A percentile compares a stretch with the other conserved stretches of the same genome.
These are phyloP conservation scores for Diaporthe amygdali DNA, from an alignment of 2,329 filamentous ascomycete genomes.

Conservation along the genomic window DNA sequence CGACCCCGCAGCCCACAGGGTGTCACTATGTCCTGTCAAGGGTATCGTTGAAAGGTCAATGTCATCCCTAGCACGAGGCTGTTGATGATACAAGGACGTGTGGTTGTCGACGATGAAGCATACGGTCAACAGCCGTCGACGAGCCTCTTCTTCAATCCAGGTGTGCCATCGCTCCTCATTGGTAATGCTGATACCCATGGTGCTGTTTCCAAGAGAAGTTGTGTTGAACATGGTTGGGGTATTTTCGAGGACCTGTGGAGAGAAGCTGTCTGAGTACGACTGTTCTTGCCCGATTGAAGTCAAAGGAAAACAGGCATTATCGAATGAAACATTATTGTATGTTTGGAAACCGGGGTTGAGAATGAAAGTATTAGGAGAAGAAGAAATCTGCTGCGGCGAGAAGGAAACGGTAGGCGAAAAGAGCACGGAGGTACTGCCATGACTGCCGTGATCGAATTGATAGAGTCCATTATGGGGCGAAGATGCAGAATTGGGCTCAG, in stretches of 20 bases:
- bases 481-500: conserved; percentile 15
- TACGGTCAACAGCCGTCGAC: conserved; percentile 57
- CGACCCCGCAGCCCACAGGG: conserved; percentile 55
- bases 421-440: conserved; percentile 16
- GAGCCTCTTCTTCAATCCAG: conserved; percentile 59
- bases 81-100: conserved; percentile 59
- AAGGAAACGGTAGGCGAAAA: conserved; percentile 21
- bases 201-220: conserved; percentile 26
- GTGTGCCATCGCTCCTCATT: conserved; percentile 49
- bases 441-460: conserved; percentile 15
- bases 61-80: conserved; percentile 44
- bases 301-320: conserved; percentile 28
- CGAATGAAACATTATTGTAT: conserved; percentile 23
- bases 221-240: conserved; percentile 32
- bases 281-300: conserved; percentile 28
- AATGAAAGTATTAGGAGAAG: conserved; percentile 25
- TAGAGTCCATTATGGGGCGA: conserved; percentile 13
- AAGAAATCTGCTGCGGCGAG: conserved; percentile 21
- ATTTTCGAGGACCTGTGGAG: conserved; percentile 35
- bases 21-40: conserved; percentile 48
- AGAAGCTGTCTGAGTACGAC: conserved; percentile 36
- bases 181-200: conserved; percentile 25
- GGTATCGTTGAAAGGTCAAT: conserved; percentile 49
- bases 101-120: conserved; percentile 64
- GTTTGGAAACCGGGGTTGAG: conserved; percentile 18